phyloP scores from a whole-genome alignment of 495 filamentous ascomycete genomes.

The Penicillium robsamsonii region DNA sequence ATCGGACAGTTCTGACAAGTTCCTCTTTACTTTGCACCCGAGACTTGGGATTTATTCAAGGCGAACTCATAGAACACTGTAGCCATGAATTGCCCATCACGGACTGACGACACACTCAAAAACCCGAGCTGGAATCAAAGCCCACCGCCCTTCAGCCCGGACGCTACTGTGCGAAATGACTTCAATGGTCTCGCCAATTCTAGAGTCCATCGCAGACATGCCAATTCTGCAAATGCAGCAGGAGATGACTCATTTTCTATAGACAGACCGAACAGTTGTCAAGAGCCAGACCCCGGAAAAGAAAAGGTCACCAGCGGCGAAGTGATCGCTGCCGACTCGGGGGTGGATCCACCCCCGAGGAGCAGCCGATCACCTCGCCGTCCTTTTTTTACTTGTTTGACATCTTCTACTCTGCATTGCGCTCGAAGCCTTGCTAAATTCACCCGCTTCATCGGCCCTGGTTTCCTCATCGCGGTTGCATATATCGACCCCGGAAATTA shows the following conservation, averaged over 20 bases:
- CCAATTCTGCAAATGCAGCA: conserved; percentile 19
- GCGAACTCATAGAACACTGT: background rate
- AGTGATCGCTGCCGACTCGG: conserved; percentile 36
- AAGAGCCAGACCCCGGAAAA: conserved; percentile 25
- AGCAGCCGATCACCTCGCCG: conserved; percentile 41
- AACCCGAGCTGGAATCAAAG: conserved; percentile 61
- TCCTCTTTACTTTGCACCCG: conserved; percentile 12
- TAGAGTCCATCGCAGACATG: conserved; percentile 37
- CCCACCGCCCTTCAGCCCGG: conserved; percentile 53
- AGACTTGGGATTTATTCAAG: conserved; percentile 9
- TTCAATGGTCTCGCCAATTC: conserved; percentile 56
- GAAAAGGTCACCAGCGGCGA: conserved; percentile 33
- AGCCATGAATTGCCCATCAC: conserved; percentile 63
- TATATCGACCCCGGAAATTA: conserved; percentile 87
- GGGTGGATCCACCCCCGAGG: conserved; percentile 36
- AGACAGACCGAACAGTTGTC: conserved; percentile 21
- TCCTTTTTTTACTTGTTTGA: conserved; percentile 28
- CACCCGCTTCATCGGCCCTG: conserved; percentile 76
- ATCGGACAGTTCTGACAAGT: conserved; percentile 30
- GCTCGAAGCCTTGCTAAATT: conserved; percentile 56
- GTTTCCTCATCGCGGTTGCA: conserved; percentile 78
- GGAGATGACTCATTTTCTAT: conserved; percentile 29
- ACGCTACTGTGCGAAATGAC: conserved; percentile 61
- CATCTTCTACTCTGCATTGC: conserved; percentile 19
- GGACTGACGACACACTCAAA: conserved; percentile 56